phyloP scores from a whole-genome alignment of 768 basidiomycete species.

The Tylopilus cervinicoccineus region DNA sequence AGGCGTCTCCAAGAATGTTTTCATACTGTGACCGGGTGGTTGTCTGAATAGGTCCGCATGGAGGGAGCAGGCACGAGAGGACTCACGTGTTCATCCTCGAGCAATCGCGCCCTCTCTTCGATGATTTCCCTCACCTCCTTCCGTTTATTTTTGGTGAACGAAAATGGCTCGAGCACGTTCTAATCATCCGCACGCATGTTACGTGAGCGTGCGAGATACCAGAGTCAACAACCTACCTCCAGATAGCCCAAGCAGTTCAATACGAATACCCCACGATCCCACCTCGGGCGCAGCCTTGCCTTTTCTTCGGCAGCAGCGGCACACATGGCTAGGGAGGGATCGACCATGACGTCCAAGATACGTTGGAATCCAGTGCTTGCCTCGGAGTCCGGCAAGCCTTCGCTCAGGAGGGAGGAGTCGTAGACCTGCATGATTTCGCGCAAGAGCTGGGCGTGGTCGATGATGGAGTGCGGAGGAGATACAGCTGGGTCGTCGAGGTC shows the following conservation, averaged over 20 bases:
- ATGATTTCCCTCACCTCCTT: conserved; percentile 55
- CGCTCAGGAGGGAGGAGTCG: conserved; percentile 76
- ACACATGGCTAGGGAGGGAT: conserved; percentile 80
- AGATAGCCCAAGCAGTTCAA: conserved; percentile 85
- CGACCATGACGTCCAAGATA: conserved; percentile 79
- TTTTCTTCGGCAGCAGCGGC: conserved; percentile 63
- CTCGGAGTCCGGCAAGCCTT: conserved; percentile 21
- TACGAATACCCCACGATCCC: conserved; percentile 83
- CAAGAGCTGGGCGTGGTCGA: conserved; percentile 80
- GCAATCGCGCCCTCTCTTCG: conserved; percentile 52
- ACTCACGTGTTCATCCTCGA: conserved; percentile 85
- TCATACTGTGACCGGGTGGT: conserved; percentile 7
- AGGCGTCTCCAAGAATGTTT: conserved; percentile 27
- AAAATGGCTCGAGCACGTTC: conserved; percentile 63
- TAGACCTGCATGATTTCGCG: conserved; percentile 90
- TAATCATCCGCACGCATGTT: conserved; percentile 21
- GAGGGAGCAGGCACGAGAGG: too few species aligned
- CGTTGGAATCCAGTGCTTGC: conserved; percentile 23
- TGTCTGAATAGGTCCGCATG: too few species aligned
- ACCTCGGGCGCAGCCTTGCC: conserved; percentile 47
- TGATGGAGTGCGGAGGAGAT: conserved; percentile 69
- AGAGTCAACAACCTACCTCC: conserved; percentile 45
- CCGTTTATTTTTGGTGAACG: conserved; percentile 64
- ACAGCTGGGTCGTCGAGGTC: conserved; percentile 67
- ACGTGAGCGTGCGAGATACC: conserved; percentile 1